Evolutionary conservation across 139 green algal genomes (phyloP), one percentile per base, ranked within the genome.

Genomic region (Medakamo hakoo): DNA sequence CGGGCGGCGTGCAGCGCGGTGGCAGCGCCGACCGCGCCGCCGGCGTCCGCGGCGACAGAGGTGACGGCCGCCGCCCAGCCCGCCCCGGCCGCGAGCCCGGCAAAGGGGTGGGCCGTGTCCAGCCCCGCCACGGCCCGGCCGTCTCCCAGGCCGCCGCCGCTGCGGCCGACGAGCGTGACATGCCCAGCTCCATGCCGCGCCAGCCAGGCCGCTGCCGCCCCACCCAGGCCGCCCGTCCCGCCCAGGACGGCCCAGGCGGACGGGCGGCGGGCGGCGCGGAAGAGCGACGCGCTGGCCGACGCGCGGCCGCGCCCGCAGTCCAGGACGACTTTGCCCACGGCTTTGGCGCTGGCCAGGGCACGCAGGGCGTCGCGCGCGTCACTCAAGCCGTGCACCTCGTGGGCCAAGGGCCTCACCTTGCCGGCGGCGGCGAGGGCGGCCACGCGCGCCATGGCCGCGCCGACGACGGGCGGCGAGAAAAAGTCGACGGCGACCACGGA

Each of bases 321-420:
- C 9, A 87, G 78, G 18, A 94, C 80, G 23, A 95, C 73, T 76
- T 95, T 95, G 77, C 87, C 87, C 31, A 94, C 74, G 63, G 93
- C 84, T 0, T 78, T 69, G 0, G 86, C 86, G 68, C 87, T 80
- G 21, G 82, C 84, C 76, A 95, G 84, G 72, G 91, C 82, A 3
- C 87, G 76, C 64, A 95, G 72, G 4, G 87, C 87, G n/a, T 77
- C 67, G 24, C 67, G 66, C 25, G 82, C 78, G 25, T 55, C 64
- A 25, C 23, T 27, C 48, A 89, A 66, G 56, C 58, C 49, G 71
- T 87, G 76, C 1, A 48, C 58, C 4, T 71, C 55, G 19, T 64
- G 27, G 20, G 67, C 77, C 55, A 93, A 73, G 0, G 82, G 83
- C 2, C 19, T 26, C 1, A 90, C 20, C 19, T 22, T 14, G 30